Evolutionary conservation across 768 basidiomycete genomes (phyloP).

Genomic region (Austroboletus eburneus): DNA sequence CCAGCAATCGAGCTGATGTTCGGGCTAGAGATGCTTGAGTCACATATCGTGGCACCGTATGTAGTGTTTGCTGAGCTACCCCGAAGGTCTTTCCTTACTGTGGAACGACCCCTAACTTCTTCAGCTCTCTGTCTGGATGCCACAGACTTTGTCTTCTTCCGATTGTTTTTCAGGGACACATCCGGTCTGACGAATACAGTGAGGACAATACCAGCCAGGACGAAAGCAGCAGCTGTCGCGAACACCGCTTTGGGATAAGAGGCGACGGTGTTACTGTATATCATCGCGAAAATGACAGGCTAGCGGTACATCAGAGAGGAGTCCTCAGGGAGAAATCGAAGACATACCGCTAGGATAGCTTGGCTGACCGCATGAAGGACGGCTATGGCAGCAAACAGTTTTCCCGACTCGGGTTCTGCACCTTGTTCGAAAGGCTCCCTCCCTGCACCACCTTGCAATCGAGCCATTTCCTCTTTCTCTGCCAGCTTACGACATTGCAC

Average conservation of each 20-base stretch:
- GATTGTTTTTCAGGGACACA: conserved; percentile 17
- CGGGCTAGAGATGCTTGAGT: conserved; percentile 5
- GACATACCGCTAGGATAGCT: conserved; percentile 48
- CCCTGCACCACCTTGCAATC: conserved; percentile 4
- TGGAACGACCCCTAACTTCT: conserved; percentile 25
- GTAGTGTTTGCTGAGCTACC: conserved; percentile 25
- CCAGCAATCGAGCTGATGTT: conserved; percentile 4
- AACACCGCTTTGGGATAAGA: conserved; percentile 69
- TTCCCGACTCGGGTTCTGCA: conserved; percentile 42
- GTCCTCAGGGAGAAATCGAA: not conserved
- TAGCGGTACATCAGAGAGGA: conserved; percentile 28
- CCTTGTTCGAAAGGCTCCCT: conserved; percentile 11
- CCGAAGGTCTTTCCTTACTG: conserved; percentile 39
- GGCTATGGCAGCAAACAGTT: conserved; percentile 69
- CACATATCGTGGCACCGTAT: conserved; percentile 15
- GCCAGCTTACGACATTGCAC: conserved; percentile 32
- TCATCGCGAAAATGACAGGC: conserved; percentile 66
- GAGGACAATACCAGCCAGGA: conserved; percentile 45
- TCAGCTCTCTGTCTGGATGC: conserved; percentile 8
- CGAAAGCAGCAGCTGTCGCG: conserved; percentile 51
- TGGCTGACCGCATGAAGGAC: conserved; percentile 64
- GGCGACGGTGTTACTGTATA: conserved; percentile 62
- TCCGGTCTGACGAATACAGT: conserved; percentile 41
- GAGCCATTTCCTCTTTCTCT: conserved; percentile 35
- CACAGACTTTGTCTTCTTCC: conserved; percentile 3